Base-by-base conservation (phyloP, 2,329 filamentous ascomycete species). In the Graphiopsis chlorocephala region DNA sequence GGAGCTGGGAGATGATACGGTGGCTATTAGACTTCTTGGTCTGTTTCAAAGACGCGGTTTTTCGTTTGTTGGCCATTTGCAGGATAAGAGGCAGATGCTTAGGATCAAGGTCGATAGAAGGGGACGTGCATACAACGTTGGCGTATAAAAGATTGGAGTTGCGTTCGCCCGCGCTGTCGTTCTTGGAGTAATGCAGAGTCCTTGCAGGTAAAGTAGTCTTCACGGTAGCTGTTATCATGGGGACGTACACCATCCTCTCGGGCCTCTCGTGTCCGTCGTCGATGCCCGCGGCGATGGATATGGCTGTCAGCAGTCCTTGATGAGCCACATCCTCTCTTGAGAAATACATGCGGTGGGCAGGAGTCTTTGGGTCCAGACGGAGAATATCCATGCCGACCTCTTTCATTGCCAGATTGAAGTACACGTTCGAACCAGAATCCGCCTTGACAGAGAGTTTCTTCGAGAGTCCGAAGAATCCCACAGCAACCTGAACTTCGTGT, bases 281-380 rank as follows among this genome's bases (percentile, higher is more conserved):
- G 38, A 99, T 83, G 45, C 93, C 95, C 64, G 98, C 84, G 0
- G 94, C 94, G 64, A 99, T 91, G 0, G 95, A 97, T 47, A 99
- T 87, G 3, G 93, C 95, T 20, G 94, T 95, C 25, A 95, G 85
- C 38, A 99, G 84, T 12, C 93, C 95, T 81, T 99, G 94, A 76
- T 99, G 95, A 14, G 95, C 95, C 72, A 97, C 88, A 74, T 97
- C 95, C 67, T 92, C 90, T 25, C 90, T 88, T 2, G 93, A 91
- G 74, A 99, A 99, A 78, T 99, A 98, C 95, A 98, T 99, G 68
- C 95, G 88, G 82, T 99, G 95, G 0, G 94, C 93, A 0, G 95
- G 93, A 17, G 93, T 97, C 72, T 92, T 94, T 48, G 92, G 90
- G 75, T 99, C 94, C 63, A 99, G 85, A 25, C 94, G 88, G 75